phyloP scores from a whole-genome alignment of 2,329 filamentous ascomycete genomes.

The Aaosphaeria arxii region DNA sequence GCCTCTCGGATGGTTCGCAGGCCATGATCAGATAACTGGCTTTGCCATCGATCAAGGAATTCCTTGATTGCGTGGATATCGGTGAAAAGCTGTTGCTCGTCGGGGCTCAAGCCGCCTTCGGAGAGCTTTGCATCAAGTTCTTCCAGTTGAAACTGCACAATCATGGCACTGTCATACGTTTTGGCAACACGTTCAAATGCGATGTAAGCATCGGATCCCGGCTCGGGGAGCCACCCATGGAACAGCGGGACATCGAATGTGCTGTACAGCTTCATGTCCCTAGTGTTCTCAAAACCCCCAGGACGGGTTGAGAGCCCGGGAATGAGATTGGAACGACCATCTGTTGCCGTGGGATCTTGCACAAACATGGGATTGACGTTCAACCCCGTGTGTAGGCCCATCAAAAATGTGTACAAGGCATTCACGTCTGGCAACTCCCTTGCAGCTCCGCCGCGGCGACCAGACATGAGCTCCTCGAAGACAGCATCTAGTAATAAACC shows the following conservation, averaged over 20 bases:
- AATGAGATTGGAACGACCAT: conserved; percentile 32
- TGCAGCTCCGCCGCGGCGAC: conserved; percentile 62
- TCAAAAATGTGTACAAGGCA: conserved; percentile 82
- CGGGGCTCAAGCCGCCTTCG: conserved; percentile 59
- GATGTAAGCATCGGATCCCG: conserved; percentile 61
- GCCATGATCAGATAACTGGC: conserved; percentile 81
- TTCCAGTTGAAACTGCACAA: conserved; percentile 82
- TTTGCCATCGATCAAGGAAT: conserved; percentile 76
- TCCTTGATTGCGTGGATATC: conserved; percentile 82
- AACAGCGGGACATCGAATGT: conserved; percentile 86
- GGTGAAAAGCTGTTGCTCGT: conserved; percentile 77
- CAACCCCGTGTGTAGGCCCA: conserved; percentile 91
- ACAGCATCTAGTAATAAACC: conserved; percentile 83
- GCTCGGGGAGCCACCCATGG: conserved; percentile 86
- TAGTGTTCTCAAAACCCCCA: conserved; percentile 84
- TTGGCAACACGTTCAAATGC: conserved; percentile 72
- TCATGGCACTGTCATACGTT: conserved; percentile 90
- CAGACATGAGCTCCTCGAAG: conserved; percentile 88
- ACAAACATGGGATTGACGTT: conserved; percentile 94
- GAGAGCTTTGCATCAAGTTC: conserved; percentile 79
- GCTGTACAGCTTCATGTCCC: conserved; percentile 86
- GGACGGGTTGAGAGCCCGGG: conserved; percentile 43
- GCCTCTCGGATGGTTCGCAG: conserved; percentile 69
- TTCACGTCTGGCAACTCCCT: conserved; percentile 76
- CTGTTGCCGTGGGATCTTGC: conserved; percentile 44